Evolutionary conservation across 495 filamentous ascomycete species (phyloP), one percentile per base, ranked within the genome.

Genomic region (Aspergillus nanangensis): DNA sequence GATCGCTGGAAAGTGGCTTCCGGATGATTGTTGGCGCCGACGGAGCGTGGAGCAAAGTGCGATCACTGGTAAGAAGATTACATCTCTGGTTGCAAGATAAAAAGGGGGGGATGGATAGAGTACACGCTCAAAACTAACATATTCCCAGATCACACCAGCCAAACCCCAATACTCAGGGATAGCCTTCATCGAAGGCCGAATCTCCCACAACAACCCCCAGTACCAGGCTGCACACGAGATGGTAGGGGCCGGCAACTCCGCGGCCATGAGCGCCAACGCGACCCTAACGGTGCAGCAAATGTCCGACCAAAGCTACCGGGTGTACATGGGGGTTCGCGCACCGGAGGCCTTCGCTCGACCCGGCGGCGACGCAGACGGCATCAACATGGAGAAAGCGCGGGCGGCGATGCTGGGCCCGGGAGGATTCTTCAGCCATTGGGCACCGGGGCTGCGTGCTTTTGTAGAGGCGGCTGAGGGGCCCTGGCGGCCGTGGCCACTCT

Each of bases 11-110:
- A 33, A 36, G 19, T 14, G 44, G 31, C 1, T 76, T 74, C 46
- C 77, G 83, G 53, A 58, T 84, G 0, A 65, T 85, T 0, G 66
- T 84, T 25, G 81, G 82, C 9, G 80, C 80, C 3, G 82, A 85
- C 46, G 82, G 82, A 8, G 78, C 80, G 11, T 83, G 80, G 76
- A 76, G 71, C 9, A 68, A 67, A 38, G 70, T 79, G 4, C 70
- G 81, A 20, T 55, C 51, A 1, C 27, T 74, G 1, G 55, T 84
- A 14, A 76, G 73, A 3, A 54, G 68, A 27, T 60, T 62, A 24
- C 55, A 60, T 47, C 82, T 79, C 1, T 47, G n/a, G n/a, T n/a
- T n/a, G n/a, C n/a, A n/a, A n/a, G n/a, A n/a, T n/a, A n/a, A n/a
- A n/a, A n/a, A n/a, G n/a, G n/a, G n/a, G n/a, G n/a, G n/a, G n/a